phyloP scores from a whole-genome alignment of 345 rosid species.

The Limnanthes douglasii region DNA sequence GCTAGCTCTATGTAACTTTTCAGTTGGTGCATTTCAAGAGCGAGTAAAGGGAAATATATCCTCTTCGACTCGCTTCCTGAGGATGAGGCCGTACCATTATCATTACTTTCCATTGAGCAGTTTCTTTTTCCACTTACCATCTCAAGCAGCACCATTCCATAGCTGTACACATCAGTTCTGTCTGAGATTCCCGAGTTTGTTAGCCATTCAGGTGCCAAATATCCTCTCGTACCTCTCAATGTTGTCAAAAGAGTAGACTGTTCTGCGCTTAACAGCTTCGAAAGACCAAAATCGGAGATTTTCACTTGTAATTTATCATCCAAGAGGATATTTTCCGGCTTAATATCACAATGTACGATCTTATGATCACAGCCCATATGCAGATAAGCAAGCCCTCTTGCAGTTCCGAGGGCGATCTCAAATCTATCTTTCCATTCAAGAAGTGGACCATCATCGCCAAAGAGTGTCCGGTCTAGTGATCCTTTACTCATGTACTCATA shows the following conservation, averaged over 20 bases:
- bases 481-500: constrained; percentile 40
- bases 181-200: constrained; percentile 31
- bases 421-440: constrained; percentile 43
- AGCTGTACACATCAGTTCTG: constrained; percentile 17
- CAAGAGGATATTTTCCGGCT: too few relatives aligned
- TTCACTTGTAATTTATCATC: constrained; percentile 3
- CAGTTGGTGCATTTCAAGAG: constrained; percentile 48
- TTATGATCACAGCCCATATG: constrained; percentile 36
- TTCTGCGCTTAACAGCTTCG: constrained; percentile 12
- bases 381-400: constrained; percentile 42
- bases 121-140: constrained; percentile 16
- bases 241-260: constrained; percentile 10
- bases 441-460: constrained; percentile 19
- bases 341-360: constrained; percentile 22
- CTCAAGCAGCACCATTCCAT: constrained; percentile 14
- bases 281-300: constrained; percentile 16
- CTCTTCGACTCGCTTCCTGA: constrained; percentile 12
- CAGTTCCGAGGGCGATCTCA: constrained; percentile 33
- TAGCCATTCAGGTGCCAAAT: constrained; percentile 20
- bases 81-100: constrained; percentile 14
- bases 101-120: constrained; percentile 15
- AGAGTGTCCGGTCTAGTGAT: constrained; percentile 28
- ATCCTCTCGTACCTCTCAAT: constrained; percentile 21
- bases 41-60: constrained; percentile 42
- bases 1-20: constrained; percentile 43